A percentile compares a stretch with the other conserved stretches of the same genome.
phyloP scores from a whole-genome alignment of 495 filamentous ascomycete species.

The Haplographium delicatum region DNA sequence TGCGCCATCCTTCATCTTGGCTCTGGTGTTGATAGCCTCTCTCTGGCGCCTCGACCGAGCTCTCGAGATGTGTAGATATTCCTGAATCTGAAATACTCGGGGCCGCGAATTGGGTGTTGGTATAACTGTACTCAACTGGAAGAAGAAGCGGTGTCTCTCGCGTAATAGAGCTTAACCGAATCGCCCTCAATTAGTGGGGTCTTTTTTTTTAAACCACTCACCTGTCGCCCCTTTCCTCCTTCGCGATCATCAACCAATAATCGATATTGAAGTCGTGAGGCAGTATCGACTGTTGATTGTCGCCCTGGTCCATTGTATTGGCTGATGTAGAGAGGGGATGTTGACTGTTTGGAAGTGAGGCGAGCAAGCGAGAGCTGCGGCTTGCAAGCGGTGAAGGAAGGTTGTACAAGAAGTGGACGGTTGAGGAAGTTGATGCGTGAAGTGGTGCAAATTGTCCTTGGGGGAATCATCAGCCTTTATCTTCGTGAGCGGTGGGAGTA shows the following conservation, averaged over 20 bases:
- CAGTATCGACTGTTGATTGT: neutral
- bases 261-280: neutral
- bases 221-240: neutral
- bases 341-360: conserved; percentile 6
- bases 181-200: conserved; percentile 2
- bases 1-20: no score
- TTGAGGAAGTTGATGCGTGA: conserved; percentile 5
- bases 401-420: neutral
- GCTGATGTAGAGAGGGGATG: neutral
- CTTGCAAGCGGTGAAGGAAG: neutral
- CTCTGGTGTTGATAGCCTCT: no score
- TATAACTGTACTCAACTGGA: neutral
- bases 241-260: neutral
- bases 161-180: neutral
- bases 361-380: conserved; percentile 2
- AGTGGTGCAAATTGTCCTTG: neutral
- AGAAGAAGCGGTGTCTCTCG: neutral
- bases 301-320: conserved; percentile 12
- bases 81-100: no score
- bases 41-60: no score
- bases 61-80: no score
- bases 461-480: conserved; percentile 4
- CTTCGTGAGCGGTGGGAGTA: neutral
- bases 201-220: conserved; percentile 10
- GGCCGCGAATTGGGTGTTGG: neutral